phyloP scores from a whole-genome alignment of 805 yeast genomes.

The Yamadazyma scolyti region DNA sequence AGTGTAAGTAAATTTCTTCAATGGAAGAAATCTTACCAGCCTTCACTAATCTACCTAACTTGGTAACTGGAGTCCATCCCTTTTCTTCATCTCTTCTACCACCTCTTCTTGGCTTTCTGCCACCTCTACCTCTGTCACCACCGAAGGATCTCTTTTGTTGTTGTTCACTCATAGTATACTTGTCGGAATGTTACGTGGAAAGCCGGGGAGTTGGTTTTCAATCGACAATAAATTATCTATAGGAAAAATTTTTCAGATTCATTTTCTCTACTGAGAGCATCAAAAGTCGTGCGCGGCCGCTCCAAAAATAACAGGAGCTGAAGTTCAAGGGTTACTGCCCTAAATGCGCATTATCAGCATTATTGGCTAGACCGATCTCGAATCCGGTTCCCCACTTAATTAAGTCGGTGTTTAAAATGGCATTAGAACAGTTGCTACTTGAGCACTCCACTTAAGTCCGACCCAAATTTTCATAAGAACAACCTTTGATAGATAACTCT shows the following conservation, averaged over 20 bases:
- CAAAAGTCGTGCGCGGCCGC: too few species aligned
- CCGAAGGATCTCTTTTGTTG: slow-evolving; percentile 45
- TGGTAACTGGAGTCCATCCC: slow-evolving; percentile 99
- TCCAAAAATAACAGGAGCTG: too few species aligned
- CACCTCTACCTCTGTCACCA: slow-evolving; percentile 60
- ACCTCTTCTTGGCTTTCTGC: slow-evolving; percentile 44
- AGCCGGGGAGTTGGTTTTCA: slow-evolving; percentile 67
- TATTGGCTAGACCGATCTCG: too few species aligned
- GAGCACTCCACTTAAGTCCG: too few species aligned
- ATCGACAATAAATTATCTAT: slow-evolving; percentile 40
- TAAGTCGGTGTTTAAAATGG: too few species aligned
- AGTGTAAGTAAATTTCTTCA: slow-evolving; percentile 99
- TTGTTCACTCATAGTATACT: slow-evolving; percentile 18
- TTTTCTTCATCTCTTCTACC: slow-evolving; percentile 89
- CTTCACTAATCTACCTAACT: slow-evolving; percentile 99
- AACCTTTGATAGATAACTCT: too few species aligned
- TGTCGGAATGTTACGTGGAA: slow-evolving; percentile 72
- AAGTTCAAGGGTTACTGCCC: too few species aligned
- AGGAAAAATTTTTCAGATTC: slow-evolving; percentile 3
- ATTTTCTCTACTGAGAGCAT: too few species aligned
- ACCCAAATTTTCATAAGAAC: too few species aligned
- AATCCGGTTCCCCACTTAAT: too few species aligned
- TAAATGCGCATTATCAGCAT: too few species aligned
- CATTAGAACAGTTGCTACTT: too few species aligned
- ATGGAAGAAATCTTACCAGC: slow-evolving; percentile 95